Conservation (phyloP, 164 flowering plant species). For the Santalum album region DNA sequence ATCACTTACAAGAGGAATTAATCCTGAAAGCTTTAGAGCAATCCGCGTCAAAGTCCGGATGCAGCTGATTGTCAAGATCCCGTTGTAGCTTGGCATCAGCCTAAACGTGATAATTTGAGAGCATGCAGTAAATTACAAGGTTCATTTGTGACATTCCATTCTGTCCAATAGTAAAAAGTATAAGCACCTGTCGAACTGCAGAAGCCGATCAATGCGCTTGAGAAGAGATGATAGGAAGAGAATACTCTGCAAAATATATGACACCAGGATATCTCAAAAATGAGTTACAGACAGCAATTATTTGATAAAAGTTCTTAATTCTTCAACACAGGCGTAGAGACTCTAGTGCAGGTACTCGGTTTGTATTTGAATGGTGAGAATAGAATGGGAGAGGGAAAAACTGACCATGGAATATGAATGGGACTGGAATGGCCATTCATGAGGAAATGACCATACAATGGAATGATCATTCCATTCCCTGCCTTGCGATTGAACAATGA, state of each 20-base stretch:
- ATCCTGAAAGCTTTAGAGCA: conserved; percentile 67
- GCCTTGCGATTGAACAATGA: no score
- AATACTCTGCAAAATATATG: conserved; percentile 45
- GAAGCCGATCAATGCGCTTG: conserved; percentile 80
- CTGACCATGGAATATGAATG: no score
- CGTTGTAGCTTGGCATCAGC: conserved; percentile 96
- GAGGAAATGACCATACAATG: no score
- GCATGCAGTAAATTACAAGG: conserved; percentile 2
- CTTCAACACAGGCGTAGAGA: no score
- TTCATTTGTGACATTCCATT: not conserved
- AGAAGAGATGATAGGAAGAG: conserved; percentile 65
- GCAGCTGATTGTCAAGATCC: conserved; percentile 81
- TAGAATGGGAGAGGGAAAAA: no score
- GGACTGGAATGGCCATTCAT: no score
- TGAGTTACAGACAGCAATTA: no score
- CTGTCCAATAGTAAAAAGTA: conserved; percentile 6
- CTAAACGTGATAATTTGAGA: conserved; percentile 27
- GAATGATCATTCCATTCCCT: no score
- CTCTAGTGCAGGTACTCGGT: no score
- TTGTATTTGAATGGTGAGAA: no score
- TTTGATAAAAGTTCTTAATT: no score
- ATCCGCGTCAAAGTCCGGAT: conserved; percentile 75
- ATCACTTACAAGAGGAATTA: conserved; percentile 59
- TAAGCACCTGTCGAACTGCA: conserved; percentile 91
- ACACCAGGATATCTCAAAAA: no score